A percentile compares a stretch with the other conserved stretches of the same genome.
These are phyloP conservation scores for Fusarium decemcellulare DNA, from an alignment of 2,329 filamentous ascomycete species.

Conservation along the genomic window DNA sequence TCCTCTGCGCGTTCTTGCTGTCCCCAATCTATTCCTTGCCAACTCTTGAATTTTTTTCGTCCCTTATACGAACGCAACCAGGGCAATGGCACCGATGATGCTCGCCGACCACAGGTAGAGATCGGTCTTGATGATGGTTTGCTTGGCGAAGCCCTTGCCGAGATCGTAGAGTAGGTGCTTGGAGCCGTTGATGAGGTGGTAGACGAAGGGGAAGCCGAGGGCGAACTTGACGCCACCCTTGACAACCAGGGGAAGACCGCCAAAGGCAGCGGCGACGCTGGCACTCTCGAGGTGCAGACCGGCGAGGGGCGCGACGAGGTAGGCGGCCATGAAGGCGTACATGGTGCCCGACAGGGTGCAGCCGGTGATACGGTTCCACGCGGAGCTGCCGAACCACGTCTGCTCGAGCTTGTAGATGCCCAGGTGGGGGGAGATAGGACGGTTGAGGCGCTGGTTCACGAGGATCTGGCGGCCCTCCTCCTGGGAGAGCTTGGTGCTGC, in stretches of 20 bases:
- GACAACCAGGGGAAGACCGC: conserved; percentile 69
- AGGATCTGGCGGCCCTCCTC: conserved; percentile 76
- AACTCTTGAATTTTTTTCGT: conserved; percentile 6
- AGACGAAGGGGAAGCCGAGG: conserved; percentile 71
- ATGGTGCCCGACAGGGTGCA: conserved; percentile 77
- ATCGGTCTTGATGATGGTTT: conserved; percentile 61
- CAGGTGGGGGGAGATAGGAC: conserved; percentile 89
- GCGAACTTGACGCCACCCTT: conserved; percentile 71
- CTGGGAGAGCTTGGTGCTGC: conserved; percentile 70
- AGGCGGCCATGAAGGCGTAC: conserved; percentile 85
- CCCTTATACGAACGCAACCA: conserved; percentile 64
- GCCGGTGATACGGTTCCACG: conserved; percentile 89
- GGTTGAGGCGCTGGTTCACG: conserved; percentile 82
- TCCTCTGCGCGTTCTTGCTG: conserved; percentile 26
- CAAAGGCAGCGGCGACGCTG: conserved; percentile 73
- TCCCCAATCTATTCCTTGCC: conserved; percentile 1
- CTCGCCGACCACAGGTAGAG: conserved; percentile 65
- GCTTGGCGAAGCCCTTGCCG: conserved; percentile 65
- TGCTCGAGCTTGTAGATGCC: conserved; percentile 88
- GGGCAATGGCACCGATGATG: conserved; percentile 57
- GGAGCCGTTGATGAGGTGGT: conserved; percentile 69
- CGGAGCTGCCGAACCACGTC: conserved; percentile 82
- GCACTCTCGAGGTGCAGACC: conserved; percentile 74
- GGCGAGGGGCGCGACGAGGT: conserved; percentile 83
- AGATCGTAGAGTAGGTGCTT: conserved; percentile 69